Base-by-base conservation (phyloP, 805 yeast species). In the Cyberlindnera xishuangbannaensis region DNA sequence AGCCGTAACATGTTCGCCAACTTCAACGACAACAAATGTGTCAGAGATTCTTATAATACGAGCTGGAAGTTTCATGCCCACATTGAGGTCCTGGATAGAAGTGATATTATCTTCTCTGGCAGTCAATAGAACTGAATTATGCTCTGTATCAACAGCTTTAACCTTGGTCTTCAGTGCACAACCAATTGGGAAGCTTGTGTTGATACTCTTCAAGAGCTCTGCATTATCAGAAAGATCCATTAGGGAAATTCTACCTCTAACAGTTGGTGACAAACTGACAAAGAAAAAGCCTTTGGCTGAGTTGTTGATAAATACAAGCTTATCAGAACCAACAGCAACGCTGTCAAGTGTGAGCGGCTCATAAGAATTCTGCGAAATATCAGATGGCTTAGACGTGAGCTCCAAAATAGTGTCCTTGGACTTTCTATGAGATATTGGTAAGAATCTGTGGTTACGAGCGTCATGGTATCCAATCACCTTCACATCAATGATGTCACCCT, bases 381-480 rank as follows among this genome's bases (percentile, higher is more conserved):
- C 69, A 3, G 69, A 55, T 31, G 69, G 64, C 38, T 70, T 70
- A 17, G 74, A 64, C 15, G 82, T 69, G 39, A 87, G 64, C 58
- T 85, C 95, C 33, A 82, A 55, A 11, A 83, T 67, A 9, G 69
- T 56, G 30, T 73, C 69, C 39, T 73, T 72, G 18, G 75, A 68
- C 27, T 69, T 64, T 33, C 68, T 71, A 47, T 75, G 80, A 15
- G 83, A 67, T 15, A 78, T 63, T 17, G 92, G 82, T 39, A 78
- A 57, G 58, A 78, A 83, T 36, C 67, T 70, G 49, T 80, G 85
- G 37, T 69, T 77, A 39, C 78, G 72, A 7, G 77, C 66, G 55
- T 85, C 90, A 53, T 78, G 87, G 56, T 59, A 76, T 2, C 96
- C 97, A 45, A 86, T 69, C 14, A 88, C 71, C 48, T 71, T 75